Conservation (phyloP, 768 basidiomycete genomes). For the Trametes punicea region DNA sequence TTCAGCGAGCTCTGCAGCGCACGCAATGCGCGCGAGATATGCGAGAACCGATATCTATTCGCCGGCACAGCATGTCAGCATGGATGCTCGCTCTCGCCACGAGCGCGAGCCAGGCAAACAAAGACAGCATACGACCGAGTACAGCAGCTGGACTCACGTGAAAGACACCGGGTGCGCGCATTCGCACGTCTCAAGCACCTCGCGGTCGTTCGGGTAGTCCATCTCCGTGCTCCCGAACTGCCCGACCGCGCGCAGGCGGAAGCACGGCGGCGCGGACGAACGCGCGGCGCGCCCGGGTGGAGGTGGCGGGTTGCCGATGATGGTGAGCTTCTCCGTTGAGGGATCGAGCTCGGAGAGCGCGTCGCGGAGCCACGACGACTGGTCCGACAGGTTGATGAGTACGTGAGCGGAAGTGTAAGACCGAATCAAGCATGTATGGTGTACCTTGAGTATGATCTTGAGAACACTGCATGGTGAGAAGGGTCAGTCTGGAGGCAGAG, state of each 20-base stretch:
- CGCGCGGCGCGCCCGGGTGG: conserved; percentile 26
- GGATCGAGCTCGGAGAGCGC: conserved; percentile 90
- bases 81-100: neutral
- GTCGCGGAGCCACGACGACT: conserved; percentile 92
- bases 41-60: conserved; percentile 76
- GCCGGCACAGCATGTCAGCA: neutral
- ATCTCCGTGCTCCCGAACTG: conserved; percentile 88
- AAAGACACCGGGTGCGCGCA: conserved; percentile 65
- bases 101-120: neutral
- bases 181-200: conserved; percentile 89
- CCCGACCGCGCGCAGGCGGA: conserved; percentile 79
- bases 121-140: neutral
- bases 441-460: conserved; percentile 82
- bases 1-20: conserved; percentile 84
- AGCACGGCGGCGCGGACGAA: conserved; percentile 49
- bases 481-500: neutral
- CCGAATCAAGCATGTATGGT: conserved; percentile 4
- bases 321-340: conserved; percentile 79
- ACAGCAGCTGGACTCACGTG: conserved; percentile 48
- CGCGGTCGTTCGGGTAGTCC: conserved; percentile 92
- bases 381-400: neutral
- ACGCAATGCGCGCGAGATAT: conserved; percentile 65
- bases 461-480: conserved; percentile 35
- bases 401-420: neutral
- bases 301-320: conserved; percentile 69